Conservation (phyloP, 768 basidiomycete species). For the Agaricus sinodeliciosus region DNA sequence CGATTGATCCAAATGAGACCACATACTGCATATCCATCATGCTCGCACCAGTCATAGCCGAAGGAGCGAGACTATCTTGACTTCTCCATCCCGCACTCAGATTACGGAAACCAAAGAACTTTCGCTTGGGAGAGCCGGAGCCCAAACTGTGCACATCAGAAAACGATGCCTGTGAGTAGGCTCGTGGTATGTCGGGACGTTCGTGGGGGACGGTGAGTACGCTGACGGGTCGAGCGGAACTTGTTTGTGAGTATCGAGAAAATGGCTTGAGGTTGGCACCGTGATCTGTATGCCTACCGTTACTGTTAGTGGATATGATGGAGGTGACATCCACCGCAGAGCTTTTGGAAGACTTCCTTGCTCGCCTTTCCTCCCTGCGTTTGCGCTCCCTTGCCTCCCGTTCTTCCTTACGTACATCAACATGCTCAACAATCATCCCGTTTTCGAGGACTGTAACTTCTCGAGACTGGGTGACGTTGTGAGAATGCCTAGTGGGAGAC, state of each 20-base stretch:
- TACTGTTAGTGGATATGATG: constrained; percentile 61
- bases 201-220: constrained; percentile 54
- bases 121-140: constrained; percentile 59
- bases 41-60: constrained; percentile 72
- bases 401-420: constrained; percentile 77
- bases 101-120: constrained; percentile 76
- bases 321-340: constrained; percentile 69
- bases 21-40: constrained; percentile 93
- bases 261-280: constrained; percentile 42
- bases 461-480: constrained; percentile 49
- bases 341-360: constrained; percentile 67
- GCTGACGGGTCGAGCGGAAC: constrained; percentile 52
- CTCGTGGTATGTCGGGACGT: constrained; percentile 54
- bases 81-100: constrained; percentile 69
- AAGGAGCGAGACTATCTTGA: constrained; percentile 76
- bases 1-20: not conserved
- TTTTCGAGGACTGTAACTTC: constrained; percentile 82
- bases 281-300: constrained; percentile 48
- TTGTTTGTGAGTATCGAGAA: constrained; percentile 53
- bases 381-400: constrained; percentile 65
- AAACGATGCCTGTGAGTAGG: constrained; percentile 74
- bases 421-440: constrained; percentile 85
- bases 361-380: constrained; percentile 63
- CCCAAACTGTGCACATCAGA: constrained; percentile 73
- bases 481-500: constrained; percentile 16